Conservation (phyloP, 2,329 filamentous ascomycete genomes). For the Beauveria rudraprayagi region DNA sequence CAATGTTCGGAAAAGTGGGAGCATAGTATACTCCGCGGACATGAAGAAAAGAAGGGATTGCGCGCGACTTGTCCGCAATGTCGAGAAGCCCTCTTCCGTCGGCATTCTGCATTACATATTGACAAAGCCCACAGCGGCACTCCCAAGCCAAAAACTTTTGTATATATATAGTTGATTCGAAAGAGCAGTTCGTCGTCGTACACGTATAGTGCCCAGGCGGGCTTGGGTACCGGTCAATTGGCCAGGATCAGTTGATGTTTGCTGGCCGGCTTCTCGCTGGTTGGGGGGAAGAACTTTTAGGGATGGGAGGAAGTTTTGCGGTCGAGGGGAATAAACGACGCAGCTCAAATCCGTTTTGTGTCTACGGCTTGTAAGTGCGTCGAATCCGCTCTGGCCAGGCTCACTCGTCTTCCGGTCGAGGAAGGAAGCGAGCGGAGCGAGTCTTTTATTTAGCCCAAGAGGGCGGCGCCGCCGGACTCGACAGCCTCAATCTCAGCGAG, state of each 20-base stretch:
- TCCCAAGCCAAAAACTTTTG: constrained; percentile 10
- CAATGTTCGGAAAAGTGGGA: neutral
- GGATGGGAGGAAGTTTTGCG: neutral
- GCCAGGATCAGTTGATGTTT: neutral
- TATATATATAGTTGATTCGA: neutral
- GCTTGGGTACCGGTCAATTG: neutral
- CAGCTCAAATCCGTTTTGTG: neutral
- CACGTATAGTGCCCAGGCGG: neutral
- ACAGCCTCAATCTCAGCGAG: constrained; percentile 88
- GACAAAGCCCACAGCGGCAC: constrained; percentile 8
- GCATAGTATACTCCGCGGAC: neutral
- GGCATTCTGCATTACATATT: constrained; percentile 11
- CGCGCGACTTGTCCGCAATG: constrained; percentile 11
- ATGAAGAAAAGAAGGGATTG: neutral
- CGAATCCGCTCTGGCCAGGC: neutral
- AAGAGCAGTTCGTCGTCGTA: constrained; percentile 3
- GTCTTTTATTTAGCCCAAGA: constrained; percentile 34
- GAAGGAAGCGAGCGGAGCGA: neutral
- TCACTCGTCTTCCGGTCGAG: neutral
- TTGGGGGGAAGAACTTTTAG: neutral
- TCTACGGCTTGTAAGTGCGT: neutral
- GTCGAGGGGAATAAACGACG: neutral
- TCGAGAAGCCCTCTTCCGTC: constrained; percentile 9
- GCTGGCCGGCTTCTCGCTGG: neutral
- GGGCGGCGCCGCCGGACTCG: constrained; percentile 78